A percentile compares a stretch with the other conserved stretches of the same genome.
Conservation (phyloP, 805 yeast species). For the Ogataea allantospora region DNA sequence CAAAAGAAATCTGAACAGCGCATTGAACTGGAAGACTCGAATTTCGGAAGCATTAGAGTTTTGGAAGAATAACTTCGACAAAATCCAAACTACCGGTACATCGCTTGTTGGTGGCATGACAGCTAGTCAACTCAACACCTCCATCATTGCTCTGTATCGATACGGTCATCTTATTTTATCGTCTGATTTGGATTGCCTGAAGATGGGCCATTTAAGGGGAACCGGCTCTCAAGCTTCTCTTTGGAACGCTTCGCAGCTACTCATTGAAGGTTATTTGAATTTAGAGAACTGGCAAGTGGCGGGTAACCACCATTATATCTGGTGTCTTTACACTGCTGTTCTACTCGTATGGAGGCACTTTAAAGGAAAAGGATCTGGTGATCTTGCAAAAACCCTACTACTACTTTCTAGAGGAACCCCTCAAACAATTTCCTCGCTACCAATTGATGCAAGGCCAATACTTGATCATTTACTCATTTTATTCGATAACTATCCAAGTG, state of each 20-base stretch:
- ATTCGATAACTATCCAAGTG: not conserved
- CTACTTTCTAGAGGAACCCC: slow-evolving; percentile 9
- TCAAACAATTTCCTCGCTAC: slow-evolving; percentile 1
- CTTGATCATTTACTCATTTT: not conserved
- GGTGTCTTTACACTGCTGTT: slow-evolving; percentile 18
- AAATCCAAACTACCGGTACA: slow-evolving; percentile 1
- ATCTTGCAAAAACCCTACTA: slow-evolving; percentile 9
- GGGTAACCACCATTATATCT: slow-evolving; percentile 16
- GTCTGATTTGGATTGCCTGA: slow-evolving; percentile 3
- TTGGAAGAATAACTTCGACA: slow-evolving; percentile 18
- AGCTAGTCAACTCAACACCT: slow-evolving; percentile 8
- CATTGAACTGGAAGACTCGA: slow-evolving; percentile 12
- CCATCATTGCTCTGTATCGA: slow-evolving; percentile 12
- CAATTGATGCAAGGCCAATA: slow-evolving; percentile 5
- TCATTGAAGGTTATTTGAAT: slow-evolving; percentile 16
- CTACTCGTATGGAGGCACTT: slow-evolving; percentile 12
- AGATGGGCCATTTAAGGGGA: not conserved
- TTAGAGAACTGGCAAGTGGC: slow-evolving; percentile 18
- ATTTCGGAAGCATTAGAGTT: slow-evolving; percentile 11
- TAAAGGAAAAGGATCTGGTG: slow-evolving; percentile 4
- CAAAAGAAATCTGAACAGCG: slow-evolving; percentile 5
- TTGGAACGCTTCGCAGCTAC: slow-evolving; percentile 15
- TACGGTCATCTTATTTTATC: slow-evolving; percentile 11
- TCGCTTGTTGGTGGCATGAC: too few species aligned
- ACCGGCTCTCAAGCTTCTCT: slow-evolving; percentile 12